Conservation (phyloP, 345 rosid genomes). For the Angophora floribunda region DNA sequence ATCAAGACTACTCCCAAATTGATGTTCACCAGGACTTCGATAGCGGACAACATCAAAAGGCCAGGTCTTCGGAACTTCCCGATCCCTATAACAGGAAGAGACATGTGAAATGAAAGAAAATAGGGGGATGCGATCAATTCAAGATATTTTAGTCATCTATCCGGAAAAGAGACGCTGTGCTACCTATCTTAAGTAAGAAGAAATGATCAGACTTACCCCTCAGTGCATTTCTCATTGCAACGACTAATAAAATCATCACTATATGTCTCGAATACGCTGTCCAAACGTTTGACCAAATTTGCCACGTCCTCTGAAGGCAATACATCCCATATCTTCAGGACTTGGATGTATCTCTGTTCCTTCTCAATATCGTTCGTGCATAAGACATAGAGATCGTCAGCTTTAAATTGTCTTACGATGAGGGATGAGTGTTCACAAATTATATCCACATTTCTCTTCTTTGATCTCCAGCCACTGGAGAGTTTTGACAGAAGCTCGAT, state of each 20-base stretch:
- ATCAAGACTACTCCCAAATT: conserved; percentile 1
- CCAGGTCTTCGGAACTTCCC: conserved; percentile 38
- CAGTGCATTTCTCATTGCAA: conserved; percentile 29
- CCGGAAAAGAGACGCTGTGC: background rate
- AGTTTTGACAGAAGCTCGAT: conserved; percentile 12
- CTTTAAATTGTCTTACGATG: conserved; percentile 33
- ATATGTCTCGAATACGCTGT: conserved; percentile 18
- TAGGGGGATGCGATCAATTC: background rate
- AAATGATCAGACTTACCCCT: conserved; percentile 28
- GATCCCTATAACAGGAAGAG: conserved; percentile 11
- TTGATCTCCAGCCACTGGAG: conserved; percentile 42
- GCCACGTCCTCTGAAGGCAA: conserved; percentile 23
- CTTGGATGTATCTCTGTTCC: conserved; percentile 17
- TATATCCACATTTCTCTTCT: conserved; percentile 16
- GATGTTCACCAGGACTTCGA: conserved; percentile 1
- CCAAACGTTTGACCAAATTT: conserved; percentile 26
- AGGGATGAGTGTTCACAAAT: conserved; percentile 10
- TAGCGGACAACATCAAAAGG: conserved; percentile 11
- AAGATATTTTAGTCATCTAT: background rate
- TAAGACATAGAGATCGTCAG: conserved; percentile 14
- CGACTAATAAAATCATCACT: conserved; percentile 25
- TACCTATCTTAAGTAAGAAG: background rate
- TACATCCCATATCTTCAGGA: conserved; percentile 47
- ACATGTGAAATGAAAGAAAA: background rate
- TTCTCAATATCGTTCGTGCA: conserved; percentile 30